Evolutionary conservation across 129 eudicot genomes (phyloP), one percentile per base, ranked within the genome.

Genomic region (Silybum marianum): DNA sequence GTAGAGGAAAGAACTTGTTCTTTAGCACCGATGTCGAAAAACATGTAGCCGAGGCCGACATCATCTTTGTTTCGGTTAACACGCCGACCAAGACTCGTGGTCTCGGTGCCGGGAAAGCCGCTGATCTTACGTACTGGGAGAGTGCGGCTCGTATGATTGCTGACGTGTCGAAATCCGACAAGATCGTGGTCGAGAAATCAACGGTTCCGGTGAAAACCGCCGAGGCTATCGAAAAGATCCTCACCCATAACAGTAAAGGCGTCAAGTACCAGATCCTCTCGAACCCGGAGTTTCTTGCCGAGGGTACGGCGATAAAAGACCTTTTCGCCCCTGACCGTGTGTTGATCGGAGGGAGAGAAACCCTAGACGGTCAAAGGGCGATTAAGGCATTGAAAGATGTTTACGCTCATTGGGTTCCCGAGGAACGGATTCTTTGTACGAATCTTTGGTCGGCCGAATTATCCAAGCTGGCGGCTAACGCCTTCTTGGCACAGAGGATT

Each of bases 371-470:
- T 28, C 89, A 85, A 81, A 90, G 83, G 87, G 97, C 94, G 2
- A 81, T 92, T 73, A 58, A 86, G 77, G 87, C 90, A 8, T 69
- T 92, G 78, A 92, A 92, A 79, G 87, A 71, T 32, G 94, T 92
- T 63, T 92, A 92, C 44, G 94, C 94, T 28, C 80, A 90, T 58
- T 92, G 97, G 97, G 97, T 92, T 23, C 91, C 97, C 0, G 92
- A 92, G 60, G 97, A 88, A 7, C 80, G 89, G 74, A 92, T 92
- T 77, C 75, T 92, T 7, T 90, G 94, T 82, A 83, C 94, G 75
- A 92, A 90, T 85, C 94, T 92, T 6, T 92, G 94, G 97, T 92
- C 97, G n/a, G 94, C 94, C 6, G 97, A 92, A 88, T 84, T 92
- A 71, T 92, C 97, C 18, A 92, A 92, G 79, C 89, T 92, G 0